A percentile compares a stretch with the other conserved stretches of the same genome.
Evolutionary conservation across 169 alveolate genomes (phyloP).

Genomic region (Cryptosporidium bovis): DNA sequence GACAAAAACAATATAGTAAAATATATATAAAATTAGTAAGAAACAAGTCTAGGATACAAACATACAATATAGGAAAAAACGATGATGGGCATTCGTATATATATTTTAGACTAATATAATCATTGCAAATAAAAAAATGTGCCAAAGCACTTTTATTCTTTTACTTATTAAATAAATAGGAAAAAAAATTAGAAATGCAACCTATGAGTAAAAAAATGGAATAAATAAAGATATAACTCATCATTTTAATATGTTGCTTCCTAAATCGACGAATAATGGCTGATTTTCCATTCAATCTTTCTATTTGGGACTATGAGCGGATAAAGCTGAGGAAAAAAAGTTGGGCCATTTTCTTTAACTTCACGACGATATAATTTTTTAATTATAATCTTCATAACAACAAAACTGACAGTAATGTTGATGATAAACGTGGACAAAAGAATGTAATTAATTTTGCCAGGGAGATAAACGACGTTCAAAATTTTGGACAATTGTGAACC

Average conservation of each 20-base stretch:
- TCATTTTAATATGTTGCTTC: too few relatives aligned
- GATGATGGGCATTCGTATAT: too few relatives aligned
- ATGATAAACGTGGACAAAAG: slow-evolving; percentile 1
- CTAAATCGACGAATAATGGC: neutral
- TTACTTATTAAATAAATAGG: too few relatives aligned
- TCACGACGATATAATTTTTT: slow-evolving; percentile 7
- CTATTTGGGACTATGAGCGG: slow-evolving; percentile 55
- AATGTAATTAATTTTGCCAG: slow-evolving; percentile 25
- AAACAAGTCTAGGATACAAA: too few relatives aligned
- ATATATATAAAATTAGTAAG: too few relatives aligned
- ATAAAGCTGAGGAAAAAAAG: slow-evolving; percentile 59
- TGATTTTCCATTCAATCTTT: slow-evolving; percentile 57
- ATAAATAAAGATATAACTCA: neutral
- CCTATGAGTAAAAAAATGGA: neutral
- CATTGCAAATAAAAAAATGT: too few relatives aligned
- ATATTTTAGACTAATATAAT: too few relatives aligned
- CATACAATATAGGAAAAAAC: too few relatives aligned
- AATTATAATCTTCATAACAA: slow-evolving; percentile 19
- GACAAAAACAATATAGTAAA: too few relatives aligned
- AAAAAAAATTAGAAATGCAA: neutral
- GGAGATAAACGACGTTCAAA: slow-evolving; percentile 36
- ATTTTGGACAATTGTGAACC: slow-evolving; percentile 3
- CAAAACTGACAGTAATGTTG: neutral
- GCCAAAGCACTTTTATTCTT: too few relatives aligned
- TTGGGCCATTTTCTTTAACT: slow-evolving; percentile 35